Evolutionary conservation across 352 stramenopile genomes (phyloP).

Genomic region (Pythium guiyangense): DNA sequence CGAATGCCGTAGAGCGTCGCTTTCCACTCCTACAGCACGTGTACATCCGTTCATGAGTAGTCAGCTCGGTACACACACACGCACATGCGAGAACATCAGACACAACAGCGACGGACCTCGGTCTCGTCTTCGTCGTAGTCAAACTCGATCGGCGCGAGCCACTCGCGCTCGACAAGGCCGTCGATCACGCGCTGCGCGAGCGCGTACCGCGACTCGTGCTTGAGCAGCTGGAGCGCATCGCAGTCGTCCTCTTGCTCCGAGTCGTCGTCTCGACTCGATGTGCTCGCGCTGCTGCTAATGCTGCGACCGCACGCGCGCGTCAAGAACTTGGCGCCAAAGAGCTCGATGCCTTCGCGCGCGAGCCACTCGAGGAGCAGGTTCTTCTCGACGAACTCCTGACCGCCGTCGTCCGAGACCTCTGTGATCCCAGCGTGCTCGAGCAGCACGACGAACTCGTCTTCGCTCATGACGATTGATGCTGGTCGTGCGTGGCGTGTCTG

Average conservation of each 20-base stretch:
- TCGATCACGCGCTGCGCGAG: constrained; percentile 47
- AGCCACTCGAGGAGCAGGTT: constrained; percentile 66
- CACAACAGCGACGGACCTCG: constrained; percentile 18
- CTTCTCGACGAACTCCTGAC: constrained; percentile 68
- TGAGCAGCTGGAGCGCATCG: constrained; percentile 6
- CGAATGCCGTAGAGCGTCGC: constrained; percentile 53
- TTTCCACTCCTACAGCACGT: constrained; percentile 31
- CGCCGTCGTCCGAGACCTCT: constrained; percentile 62
- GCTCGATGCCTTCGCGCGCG: constrained; percentile 57
- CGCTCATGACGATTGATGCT: constrained; percentile 37
- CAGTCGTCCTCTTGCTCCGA: constrained; percentile 13
- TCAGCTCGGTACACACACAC: background rate
- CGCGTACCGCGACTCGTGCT: constrained; percentile 23
- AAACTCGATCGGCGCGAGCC: constrained; percentile 54
- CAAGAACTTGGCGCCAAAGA: constrained; percentile 41
- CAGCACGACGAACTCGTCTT: constrained; percentile 85
- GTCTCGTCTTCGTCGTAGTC: constrained; percentile 40
- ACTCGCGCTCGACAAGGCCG: constrained; percentile 51
- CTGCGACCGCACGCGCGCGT: background rate
- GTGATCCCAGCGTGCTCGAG: constrained; percentile 75
- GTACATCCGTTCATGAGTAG: background rate
- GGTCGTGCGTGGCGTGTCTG: background rate
- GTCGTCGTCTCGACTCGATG: constrained; percentile 18
- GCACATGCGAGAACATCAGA: background rate
- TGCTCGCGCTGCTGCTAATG: constrained; percentile 17